phyloP scores from a whole-genome alignment of 2,329 filamentous ascomycete genomes.

The Scytalidium lignicola region DNA sequence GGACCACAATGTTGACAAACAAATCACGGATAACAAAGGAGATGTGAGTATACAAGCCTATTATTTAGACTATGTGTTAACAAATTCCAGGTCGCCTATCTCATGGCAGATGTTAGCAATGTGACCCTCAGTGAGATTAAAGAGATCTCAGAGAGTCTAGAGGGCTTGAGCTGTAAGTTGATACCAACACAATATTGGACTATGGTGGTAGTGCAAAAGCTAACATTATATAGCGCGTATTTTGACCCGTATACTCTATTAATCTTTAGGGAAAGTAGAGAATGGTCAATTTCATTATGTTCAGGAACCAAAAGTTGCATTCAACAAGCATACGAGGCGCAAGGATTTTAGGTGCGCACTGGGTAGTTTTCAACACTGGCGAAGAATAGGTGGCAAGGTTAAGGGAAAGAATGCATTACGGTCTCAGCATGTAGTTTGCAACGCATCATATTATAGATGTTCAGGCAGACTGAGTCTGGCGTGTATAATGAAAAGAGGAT shows the following conservation, averaged over 20 bases:
- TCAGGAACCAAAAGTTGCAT: constrained; percentile 10
- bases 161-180: constrained; percentile 70
- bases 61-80: constrained; percentile 12
- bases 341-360: constrained; percentile 7
- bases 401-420: too few species aligned
- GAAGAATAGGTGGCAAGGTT: too few species aligned
- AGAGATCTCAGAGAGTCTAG: constrained; percentile 76
- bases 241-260: constrained; percentile 32
- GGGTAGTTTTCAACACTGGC: constrained; percentile 17
- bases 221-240: constrained; percentile 28
- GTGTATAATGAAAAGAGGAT: too few species aligned
- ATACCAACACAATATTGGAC: background rate
- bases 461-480: too few species aligned
- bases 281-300: constrained; percentile 1
- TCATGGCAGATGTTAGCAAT: constrained; percentile 95
- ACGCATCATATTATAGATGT: too few species aligned
- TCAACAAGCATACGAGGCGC: constrained; percentile 18
- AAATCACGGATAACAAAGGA: constrained; percentile 92
- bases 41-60: constrained; percentile 51
- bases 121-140: constrained; percentile 78
- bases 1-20: constrained; percentile 97
- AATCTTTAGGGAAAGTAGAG: constrained; percentile 5
- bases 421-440: too few species aligned
- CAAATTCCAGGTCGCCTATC: constrained; percentile 65
- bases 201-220: background rate